Conservation (phyloP, 257 asterid species). For the Nicotiana knightiana region DNA sequence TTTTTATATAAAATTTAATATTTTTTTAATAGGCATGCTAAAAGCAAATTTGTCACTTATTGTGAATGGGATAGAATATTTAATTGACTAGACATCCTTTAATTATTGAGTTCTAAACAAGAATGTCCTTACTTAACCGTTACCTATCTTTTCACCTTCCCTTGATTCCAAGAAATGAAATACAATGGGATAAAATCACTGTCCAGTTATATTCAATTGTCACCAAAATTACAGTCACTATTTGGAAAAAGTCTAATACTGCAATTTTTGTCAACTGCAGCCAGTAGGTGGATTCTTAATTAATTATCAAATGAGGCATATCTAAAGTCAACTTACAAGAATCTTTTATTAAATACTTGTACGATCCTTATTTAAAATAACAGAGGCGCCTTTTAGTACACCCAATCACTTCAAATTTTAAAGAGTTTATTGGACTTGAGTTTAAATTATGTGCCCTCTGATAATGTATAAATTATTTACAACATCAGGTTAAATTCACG, state of each 20-base stretch:
- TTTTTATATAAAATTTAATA: too few relatives aligned
- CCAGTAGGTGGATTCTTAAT: background rate
- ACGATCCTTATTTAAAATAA: background rate
- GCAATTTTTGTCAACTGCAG: background rate
- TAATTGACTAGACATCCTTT: too few relatives aligned
- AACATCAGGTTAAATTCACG: background rate
- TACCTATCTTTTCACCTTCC: too few relatives aligned
- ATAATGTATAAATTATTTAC: background rate
- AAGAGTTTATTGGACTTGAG: background rate
- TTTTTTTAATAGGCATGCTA: too few relatives aligned
- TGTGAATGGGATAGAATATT: too few relatives aligned
- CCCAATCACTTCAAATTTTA: background rate
- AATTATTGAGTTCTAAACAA: too few relatives aligned
- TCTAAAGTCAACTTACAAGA: background rate
- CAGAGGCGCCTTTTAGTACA: background rate
- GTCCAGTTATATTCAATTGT: background rate
- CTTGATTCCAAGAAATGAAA: background rate
- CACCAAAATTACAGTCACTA: background rate
- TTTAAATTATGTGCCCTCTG: background rate
- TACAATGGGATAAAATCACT: background rate
- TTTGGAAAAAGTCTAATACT: background rate
- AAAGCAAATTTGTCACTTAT: too few relatives aligned
- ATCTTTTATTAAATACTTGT: background rate
- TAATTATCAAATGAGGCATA: background rate
- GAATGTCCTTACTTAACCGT: too few relatives aligned